Evolutionary conservation across 768 basidiomycete genomes (phyloP), one percentile per base, ranked within the genome.

Genomic region (Tylopilus intermedius): DNA sequence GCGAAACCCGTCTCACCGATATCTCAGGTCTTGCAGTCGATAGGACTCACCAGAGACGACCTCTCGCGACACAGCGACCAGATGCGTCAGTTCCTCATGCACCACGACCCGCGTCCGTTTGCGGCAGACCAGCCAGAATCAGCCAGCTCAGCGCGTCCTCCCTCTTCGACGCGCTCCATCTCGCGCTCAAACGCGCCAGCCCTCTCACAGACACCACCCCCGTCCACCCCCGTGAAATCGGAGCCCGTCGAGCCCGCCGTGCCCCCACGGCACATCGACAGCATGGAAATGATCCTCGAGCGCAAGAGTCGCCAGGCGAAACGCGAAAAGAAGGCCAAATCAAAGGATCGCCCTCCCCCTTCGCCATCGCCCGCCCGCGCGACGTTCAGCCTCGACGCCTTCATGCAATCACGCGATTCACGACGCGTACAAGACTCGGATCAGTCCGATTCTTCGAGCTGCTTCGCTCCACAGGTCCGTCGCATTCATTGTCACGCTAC

Each of bases 11-110:
- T 67, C 32, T 90, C 88, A 8, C 88, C 88, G 33, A 88, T 88
- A 27, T 85, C 85, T 30, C 81, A 83, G 59, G 78, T 90, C 22
- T 72, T 90, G 33, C 74, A 80, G 60, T 81, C 81, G 15, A 76
- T 90, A 39, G 87, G 88, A 47, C 77, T 90, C 63, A 88, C 89
- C 58, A 80, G 86, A 68, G 82, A 87, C 62, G 88, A 90, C 71
- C 73, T 90, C 51, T 66, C 75, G 60, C 76, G 79, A 64, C 85
- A 81, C 64, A 88, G 83, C 62, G 78, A 84, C 71, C 80, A 88
- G 67, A 90, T 90, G 88, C 84, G 87, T 48, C 81, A 82, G 60
- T 89, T 88, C 73, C 76, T 88, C 59, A 83, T 80, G 32, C 70
- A 80, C 29, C 77, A 82, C 62, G 72, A 73, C 61, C 65, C 76